Base-by-base conservation (phyloP, 768 basidiomycete genomes). In the Leccinum incarnatum region DNA sequence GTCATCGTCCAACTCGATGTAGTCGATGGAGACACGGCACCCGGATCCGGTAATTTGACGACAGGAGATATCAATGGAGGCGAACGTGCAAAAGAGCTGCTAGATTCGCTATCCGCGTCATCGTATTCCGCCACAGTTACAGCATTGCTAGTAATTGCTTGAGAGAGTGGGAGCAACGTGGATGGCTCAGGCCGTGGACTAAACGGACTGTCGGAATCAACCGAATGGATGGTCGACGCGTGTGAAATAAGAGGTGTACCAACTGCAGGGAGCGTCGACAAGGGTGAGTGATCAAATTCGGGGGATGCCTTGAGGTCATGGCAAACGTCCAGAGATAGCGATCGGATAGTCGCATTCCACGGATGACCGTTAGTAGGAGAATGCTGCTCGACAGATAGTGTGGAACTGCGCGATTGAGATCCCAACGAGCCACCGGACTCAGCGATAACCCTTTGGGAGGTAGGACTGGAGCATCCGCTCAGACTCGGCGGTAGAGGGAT, bases 1-100 rank as follows among this genome's bases (percentile, higher is more conserved):
- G 70, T 55, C 58, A 62, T 63, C 36, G 71, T 70, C 69, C 71
- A 73, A 46, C 65, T 65, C 14, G 73, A 73, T 42, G 70, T 61
- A 37, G 64, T 61, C 19, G 67, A 47, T 12, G 64, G 65, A 1
- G 72, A 71, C 29, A 37, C 65, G 17, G 54, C 51, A 34, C 47
- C 66, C n/a, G 66, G 23, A 53, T 71, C 67, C 2, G 72, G 72
- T 29, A 73, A 56, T 52, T 66, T 69, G 25, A 73, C 67, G 23
- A 66, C 62, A 0, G 72, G 72, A 53, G 72, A 73, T 11, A 65
- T 54, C 46, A 71, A 30, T 15, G 68, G 65, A 19, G 72, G 72
- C 29, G 72, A 73, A 29, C 54, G 74, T 9, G 64, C 55, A 53
- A 65, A 65, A 5, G 71, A 61, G 36, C 66, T 62, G 27, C 58